Evolutionary conservation across 2,329 filamentous ascomycete genomes (phyloP), one percentile per base, ranked within the genome.

Genomic region (Exophiala lecanii-corni): DNA sequence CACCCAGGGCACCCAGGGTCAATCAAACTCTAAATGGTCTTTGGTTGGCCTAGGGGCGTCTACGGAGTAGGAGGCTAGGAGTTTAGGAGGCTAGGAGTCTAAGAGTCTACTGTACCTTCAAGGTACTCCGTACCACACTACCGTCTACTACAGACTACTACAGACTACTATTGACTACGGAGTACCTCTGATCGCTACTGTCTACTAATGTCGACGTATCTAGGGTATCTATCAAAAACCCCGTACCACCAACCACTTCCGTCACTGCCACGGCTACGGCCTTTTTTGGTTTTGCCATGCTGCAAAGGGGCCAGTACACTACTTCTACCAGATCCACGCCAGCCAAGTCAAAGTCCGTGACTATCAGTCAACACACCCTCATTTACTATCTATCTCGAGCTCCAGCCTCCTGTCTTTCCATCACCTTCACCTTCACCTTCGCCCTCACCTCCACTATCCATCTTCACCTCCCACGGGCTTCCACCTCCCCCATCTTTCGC

Each of bases 371-470:
- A n/a, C n/a, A n/a, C n/a, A n/a, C n/a, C n/a, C n/a, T n/a, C n/a
- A n/a, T n/a, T n/a, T n/a, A 18, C 9, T 35, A 35, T 35, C 33
- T 35, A 35, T 35, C 33, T 35, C 33, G 33, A 35, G 9, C 9
- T 17, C 33, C 33, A 35, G 17, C 33, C 33, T 35, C 33, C 23
- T 35, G 16, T 15, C 33, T 35, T 35, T 35, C 33, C 33, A 10
- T 35, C 33, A 5, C 16, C 17, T n/a, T 35, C 13, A 9, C 16
- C 33, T 19, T 17, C 10, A 12, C 16, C 19, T 18, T 19, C 9
- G 7, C 7, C 18, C 33, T 20, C 12, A 33, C 7, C 25, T 28
- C 25, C 25, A 28, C n/a, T 28, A 9, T 28, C 9, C 25, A n/a
- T 28, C 25, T n/a, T 28, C 9, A 28, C 25, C n/a, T 28, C 9